Evolutionary conservation across 228 moss, liverwort and hornwort species (phyloP).

Genomic region (Sphagnum magellanicum): DNA sequence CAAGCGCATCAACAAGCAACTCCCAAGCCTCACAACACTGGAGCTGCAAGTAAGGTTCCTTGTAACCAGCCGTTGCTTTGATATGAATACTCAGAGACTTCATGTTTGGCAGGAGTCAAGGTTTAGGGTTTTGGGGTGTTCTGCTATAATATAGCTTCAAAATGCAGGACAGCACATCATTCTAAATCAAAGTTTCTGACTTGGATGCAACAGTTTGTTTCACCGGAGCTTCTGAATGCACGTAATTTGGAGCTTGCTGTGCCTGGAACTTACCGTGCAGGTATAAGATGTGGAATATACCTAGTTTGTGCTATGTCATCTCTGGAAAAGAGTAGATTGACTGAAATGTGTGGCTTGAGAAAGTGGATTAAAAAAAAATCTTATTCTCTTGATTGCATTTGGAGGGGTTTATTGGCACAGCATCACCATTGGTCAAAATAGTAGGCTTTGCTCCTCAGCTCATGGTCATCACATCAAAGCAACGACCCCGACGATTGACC

Average conservation of each 20-base stretch:
- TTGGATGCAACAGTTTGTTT: constrained; percentile 57
- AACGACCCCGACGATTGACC: constrained; percentile 87
- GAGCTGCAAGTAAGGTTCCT: constrained; percentile 65
- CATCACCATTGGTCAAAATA: constrained; percentile 74
- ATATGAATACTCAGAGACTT: too few relatives aligned
- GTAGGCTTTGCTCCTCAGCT: constrained; percentile 76
- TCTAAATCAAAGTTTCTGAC: neutral
- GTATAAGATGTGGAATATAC: constrained; percentile 10
- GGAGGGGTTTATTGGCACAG: constrained; percentile 19
- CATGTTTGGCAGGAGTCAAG: too few relatives aligned
- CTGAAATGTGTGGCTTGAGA: neutral
- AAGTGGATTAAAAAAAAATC: too few relatives aligned
- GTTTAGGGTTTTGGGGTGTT: too few relatives aligned
- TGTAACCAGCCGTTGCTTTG: too few relatives aligned
- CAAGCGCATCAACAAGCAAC: constrained; percentile 99
- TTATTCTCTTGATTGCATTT: neutral
- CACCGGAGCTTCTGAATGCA: constrained; percentile 80
- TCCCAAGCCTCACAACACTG: constrained; percentile 87
- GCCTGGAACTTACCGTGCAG: constrained; percentile 92
- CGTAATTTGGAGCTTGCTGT: constrained; percentile 90
- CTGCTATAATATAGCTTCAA: neutral
- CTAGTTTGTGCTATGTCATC: too few relatives aligned
- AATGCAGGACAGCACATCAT: neutral
- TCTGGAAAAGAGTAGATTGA: neutral
- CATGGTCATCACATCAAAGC: constrained; percentile 88